phyloP scores from a whole-genome alignment of 2,329 filamentous ascomycete genomes.

The Arthrobotrys megalospora region DNA sequence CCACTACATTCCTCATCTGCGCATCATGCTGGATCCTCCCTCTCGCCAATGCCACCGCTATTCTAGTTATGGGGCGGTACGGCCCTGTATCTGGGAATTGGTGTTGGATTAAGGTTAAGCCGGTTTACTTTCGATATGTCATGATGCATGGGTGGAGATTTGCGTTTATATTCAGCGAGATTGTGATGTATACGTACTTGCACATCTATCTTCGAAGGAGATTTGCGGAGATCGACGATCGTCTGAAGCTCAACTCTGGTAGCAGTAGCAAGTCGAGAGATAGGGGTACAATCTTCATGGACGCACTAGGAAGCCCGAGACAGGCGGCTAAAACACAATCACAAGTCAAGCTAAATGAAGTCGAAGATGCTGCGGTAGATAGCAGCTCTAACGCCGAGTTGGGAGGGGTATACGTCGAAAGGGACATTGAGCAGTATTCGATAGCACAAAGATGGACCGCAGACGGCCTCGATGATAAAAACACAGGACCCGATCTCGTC shows the following conservation, averaged over 20 bases:
- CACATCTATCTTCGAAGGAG: slow-evolving; percentile 65
- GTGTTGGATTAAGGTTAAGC: slow-evolving; percentile 69
- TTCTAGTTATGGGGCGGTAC: slow-evolving; percentile 65
- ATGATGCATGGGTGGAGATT: slow-evolving; percentile 70
- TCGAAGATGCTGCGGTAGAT: background rate
- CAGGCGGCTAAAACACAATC: background rate
- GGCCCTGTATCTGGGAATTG: slow-evolving; percentile 69
- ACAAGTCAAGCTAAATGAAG: background rate
- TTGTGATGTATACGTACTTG: slow-evolving; percentile 69
- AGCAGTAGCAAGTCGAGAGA: slow-evolving; percentile 3
- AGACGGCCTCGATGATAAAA: background rate
- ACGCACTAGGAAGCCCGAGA: background rate
- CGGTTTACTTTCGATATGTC: slow-evolving; percentile 68
- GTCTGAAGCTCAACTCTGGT: slow-evolving; percentile 1
- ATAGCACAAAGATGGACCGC: background rate
- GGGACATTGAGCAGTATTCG: background rate
- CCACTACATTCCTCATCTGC: slow-evolving; percentile 65
- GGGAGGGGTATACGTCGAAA: background rate
- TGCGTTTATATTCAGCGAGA: slow-evolving; percentile 68
- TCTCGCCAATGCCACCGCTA: slow-evolving; percentile 66
- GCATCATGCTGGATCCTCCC: slow-evolving; percentile 68
- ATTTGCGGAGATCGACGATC: slow-evolving; percentile 34
- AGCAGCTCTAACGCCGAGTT: background rate
- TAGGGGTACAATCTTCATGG: background rate
- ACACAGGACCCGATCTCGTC: background rate